Base-by-base conservation (phyloP, 768 basidiomycete genomes). In the Boletus vinaceobasis region DNA sequence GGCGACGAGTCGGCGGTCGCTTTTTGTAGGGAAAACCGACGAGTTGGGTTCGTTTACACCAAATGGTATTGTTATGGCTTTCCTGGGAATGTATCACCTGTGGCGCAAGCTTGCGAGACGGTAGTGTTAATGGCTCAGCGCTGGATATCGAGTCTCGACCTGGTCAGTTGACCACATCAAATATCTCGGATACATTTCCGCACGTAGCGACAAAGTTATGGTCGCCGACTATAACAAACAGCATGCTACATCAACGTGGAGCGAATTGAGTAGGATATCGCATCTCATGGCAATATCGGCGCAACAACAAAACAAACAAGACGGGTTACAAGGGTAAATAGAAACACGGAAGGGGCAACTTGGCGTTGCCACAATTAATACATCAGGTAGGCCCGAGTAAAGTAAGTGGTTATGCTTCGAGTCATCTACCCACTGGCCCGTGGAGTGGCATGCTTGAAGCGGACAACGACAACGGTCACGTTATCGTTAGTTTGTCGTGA, bases 401-500 rank as follows among this genome's bases (percentile, higher is more conserved):
- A 36, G 47, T 46, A 53, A 35, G 40, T 9, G 32, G 42, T 23
- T 14, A 29, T 19, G 35, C 38, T 49, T 38, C 43, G 32, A 31
- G 10, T 37, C 26, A 15, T 59, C 44, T 60, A 59, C 43, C 50
- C 58, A 57, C 56, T 59, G 14, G 59, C 37, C n/a, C 35, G 50
- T n/a, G 52, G 50, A 21, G 48, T 17, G 31, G 31, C 14, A 23
- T 43, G 73, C 65, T 85, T 86, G 77, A 96, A 90, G 46, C 91
- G 84, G 32, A 98, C 80, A 50, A 98, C 91, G 51, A 98, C 71
- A 29, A 93, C 88, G 35, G 91, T 95, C 47, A 98, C 86, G 73
- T 99, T 99, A 71, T 99, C 97, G 39, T 88, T 90, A 15, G 94
- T 94, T 73, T 93, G 95, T 66, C 89, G 85, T 15, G 81, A 76